These are phyloP conservation scores for Diplotaxis tenuifolia DNA, from an alignment of 345 rosid species.

Conservation along the genomic window DNA sequence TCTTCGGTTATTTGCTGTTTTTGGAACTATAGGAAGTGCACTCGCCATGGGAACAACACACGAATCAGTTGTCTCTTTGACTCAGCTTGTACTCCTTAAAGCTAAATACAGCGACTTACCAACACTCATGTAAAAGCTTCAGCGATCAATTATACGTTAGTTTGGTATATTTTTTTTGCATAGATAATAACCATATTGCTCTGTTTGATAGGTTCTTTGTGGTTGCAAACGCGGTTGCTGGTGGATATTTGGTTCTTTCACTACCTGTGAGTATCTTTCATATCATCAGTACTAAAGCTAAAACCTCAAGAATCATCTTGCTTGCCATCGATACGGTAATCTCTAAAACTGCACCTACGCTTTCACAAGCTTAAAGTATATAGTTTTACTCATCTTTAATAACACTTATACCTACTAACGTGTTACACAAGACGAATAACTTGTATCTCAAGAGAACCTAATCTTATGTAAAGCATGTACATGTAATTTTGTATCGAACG, in stretches of 20 bases:
- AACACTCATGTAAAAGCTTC: slow-evolving; percentile 29
- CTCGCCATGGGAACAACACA: slow-evolving; percentile 39
- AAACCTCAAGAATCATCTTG: slow-evolving; percentile 45
- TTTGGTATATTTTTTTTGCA: neutral
- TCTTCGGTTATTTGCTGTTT: slow-evolving; percentile 8
- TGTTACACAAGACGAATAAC: neutral
- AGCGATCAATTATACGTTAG: neutral
- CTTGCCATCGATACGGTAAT: slow-evolving; percentile 57
- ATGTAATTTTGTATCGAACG: too few relatives aligned
- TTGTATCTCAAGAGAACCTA: neutral
- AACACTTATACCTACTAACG: neutral
- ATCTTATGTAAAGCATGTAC: too few relatives aligned
- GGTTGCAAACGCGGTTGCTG: slow-evolving; percentile 54
- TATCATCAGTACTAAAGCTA: slow-evolving; percentile 39
- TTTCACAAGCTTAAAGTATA: neutral
- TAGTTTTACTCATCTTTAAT: neutral
- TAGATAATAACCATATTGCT: slow-evolving; percentile 3
- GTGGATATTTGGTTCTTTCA: slow-evolving; percentile 67
- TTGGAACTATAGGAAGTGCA: slow-evolving; percentile 14
- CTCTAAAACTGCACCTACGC: neutral
- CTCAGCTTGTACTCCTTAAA: slow-evolving; percentile 32
- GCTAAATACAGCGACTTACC: slow-evolving; percentile 37
- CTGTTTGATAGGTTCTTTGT: slow-evolving; percentile 66
- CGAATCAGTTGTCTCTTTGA: slow-evolving; percentile 34
- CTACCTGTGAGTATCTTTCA: slow-evolving; percentile 57